Evolutionary conservation across 345 rosid genomes (phyloP), one percentile per base, ranked within the genome.

Genomic region (Sisymbrium altissimum): DNA sequence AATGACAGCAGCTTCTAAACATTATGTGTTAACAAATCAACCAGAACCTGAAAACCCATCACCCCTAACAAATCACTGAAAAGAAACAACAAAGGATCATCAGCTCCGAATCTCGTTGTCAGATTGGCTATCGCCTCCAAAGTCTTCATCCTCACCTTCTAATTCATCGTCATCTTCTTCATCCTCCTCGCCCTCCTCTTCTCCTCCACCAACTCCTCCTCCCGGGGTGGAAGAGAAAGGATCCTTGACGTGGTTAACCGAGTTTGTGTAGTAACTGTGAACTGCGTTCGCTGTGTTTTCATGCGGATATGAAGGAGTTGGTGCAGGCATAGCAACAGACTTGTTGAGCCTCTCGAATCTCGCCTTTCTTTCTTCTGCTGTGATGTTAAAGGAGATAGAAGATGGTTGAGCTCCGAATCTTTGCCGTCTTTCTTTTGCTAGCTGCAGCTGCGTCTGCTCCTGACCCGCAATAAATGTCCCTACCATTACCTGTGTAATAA

Each of bases 311-410:
- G 76, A 49, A n/a, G 19, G 23, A 12, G 49, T 41, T 19, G 57
- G 77, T 65, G 68, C 56, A 35, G 72, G 64, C 0, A 71, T 13
- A 17, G 43, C 56, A 41, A 77, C 81, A 41, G 80, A 71, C 0
- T 76, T 76, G 68, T 77, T 77, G 0, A 77, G 77, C 64, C 81
- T 71, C 57, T 77, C 81, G 36, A 71, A 77, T 41, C 77, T 71
- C 1, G 81, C 81, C 29, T 71, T 77, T 19, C 77, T 45, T 71
- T 77, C 81, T 77, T 77, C 81, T 1, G 81, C 81, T 17, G 81
- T 11, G 23, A 76, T 70, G 36, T 65, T 71, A 59, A 77, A 77
- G 23, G 81, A 77, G 69, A 77, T 71, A 0, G 81, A 71, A 71
- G 81, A 43, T 10, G 77, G 81, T 21, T 71, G 81, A 40, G 68